Conservation (phyloP, 148 eudicot genomes). For the Simmondsia chinensis region DNA sequence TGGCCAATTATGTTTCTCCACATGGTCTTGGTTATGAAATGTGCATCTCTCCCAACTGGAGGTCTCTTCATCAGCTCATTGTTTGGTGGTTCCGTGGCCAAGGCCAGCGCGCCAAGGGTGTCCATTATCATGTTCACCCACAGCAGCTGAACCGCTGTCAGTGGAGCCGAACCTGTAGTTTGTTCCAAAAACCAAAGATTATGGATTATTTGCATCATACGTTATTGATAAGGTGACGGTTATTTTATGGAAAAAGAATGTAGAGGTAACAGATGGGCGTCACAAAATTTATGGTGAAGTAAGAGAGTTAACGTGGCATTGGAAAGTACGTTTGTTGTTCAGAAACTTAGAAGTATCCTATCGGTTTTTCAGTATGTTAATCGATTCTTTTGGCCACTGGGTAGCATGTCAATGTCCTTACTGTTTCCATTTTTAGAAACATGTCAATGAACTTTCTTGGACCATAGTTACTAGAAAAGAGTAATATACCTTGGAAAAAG, state of each 20-base stretch:
- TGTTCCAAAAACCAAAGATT: background rate
- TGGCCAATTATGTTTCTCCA: slow-evolving; percentile 84
- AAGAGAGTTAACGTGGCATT: background rate
- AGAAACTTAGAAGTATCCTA: too few relatives aligned
- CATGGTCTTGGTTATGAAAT: slow-evolving; percentile 59
- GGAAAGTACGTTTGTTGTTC: too few relatives aligned
- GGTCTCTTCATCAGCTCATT: slow-evolving; percentile 64
- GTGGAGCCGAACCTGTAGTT: slow-evolving; percentile 65
- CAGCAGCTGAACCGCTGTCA: slow-evolving; percentile 76
- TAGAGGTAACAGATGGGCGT: background rate
- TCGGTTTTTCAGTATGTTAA: too few relatives aligned
- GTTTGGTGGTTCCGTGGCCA: slow-evolving; percentile 79
- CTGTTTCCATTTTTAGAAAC: too few relatives aligned
- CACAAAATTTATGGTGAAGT: background rate
- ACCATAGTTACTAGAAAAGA: too few relatives aligned
- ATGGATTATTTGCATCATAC: too few relatives aligned
- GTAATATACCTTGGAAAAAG: too few relatives aligned
- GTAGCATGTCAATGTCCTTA: too few relatives aligned
- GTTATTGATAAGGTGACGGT: too few relatives aligned
- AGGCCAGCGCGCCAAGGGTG: slow-evolving; percentile 80
- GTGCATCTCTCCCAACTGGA: slow-evolving; percentile 49
- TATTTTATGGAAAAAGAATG: too few relatives aligned
- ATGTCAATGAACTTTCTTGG: too few relatives aligned
- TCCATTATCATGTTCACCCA: slow-evolving; percentile 99
- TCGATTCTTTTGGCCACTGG: too few relatives aligned